Evolutionary conservation across 495 filamentous ascomycete species (phyloP), one percentile per base, ranked within the genome.

Genomic region (Cudoniella acicularis): DNA sequence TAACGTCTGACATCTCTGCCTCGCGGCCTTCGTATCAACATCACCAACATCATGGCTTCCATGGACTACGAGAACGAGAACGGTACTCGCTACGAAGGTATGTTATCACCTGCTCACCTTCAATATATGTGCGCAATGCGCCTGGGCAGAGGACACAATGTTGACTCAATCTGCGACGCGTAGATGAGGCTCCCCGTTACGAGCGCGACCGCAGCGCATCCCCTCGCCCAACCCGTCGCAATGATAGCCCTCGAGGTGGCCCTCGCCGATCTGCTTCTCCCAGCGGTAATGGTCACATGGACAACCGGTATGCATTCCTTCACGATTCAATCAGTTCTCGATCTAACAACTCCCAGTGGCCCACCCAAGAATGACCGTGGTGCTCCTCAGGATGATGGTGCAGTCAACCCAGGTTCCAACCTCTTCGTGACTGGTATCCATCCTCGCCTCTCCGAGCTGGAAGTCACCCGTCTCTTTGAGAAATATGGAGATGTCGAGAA

Each of bases 391-490:
- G 88, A 93, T 59, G 90, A 91, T 66, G 88, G 84, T 66, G 87
- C 92, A 51, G 67, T 84, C 64, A 98, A 98, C 75, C 85, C 91
- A 56, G 94, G 94, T 66, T 96, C 95, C 61, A 98, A 98, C 79
- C 89, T 98, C 57, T 98, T 98, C 72, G 94, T 98, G 57, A 98
- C 95, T 66, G 94, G 94, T 65, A 98, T 98, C 66, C 91, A 97
- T 72, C 94, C 94, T 42, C 90, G 91, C 73, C 84, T 98, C 61
- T 87, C 87, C 47, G 94, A 98, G 74, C 79, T 84, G 11, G 94
- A 96, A 63, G 90, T 98, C 54, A 87, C 90, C 43, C 90, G 90
- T 73, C 87, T 99, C 43, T 99, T 98, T 67, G 91, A 96, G 76
- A 99, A 98, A 76, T 98, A 96, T 65, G 94, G 94, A 64, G 89